Conservation (phyloP, 805 yeast species). For the Saturnispora saitoi region DNA sequence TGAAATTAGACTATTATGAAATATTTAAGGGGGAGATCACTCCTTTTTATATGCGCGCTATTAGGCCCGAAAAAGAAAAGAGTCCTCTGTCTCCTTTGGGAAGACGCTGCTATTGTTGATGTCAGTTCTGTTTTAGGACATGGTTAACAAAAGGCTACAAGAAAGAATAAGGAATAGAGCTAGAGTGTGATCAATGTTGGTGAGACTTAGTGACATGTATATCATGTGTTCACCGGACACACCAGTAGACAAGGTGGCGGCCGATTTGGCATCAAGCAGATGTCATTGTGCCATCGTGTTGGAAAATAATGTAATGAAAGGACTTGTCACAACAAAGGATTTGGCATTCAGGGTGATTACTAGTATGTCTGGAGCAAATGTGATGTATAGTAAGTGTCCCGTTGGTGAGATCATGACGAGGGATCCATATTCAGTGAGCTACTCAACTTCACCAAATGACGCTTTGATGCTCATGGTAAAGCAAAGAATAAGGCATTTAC, state of each 20-base stretch:
- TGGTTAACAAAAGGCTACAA: neutral
- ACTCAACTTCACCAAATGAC: conserved; percentile 32
- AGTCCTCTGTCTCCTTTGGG: conserved; percentile 3
- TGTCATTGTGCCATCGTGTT: conserved; percentile 36
- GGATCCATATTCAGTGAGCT: conserved; percentile 30
- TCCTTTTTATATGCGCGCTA: neutral
- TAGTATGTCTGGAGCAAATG: conserved; percentile 18
- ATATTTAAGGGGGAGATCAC: neutral
- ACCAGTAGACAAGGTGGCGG: conserved; percentile 28
- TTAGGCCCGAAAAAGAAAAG: neutral
- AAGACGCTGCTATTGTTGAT: conserved; percentile 10
- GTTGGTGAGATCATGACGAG: conserved; percentile 34
- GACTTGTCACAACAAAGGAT: conserved; percentile 39
- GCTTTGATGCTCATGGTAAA: conserved; percentile 36
- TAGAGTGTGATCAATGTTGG: conserved; percentile 5
- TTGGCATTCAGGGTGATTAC: conserved; percentile 35
- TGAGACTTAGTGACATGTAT: conserved; percentile 30
- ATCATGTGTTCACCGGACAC: conserved; percentile 29
- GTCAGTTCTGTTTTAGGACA: neutral
- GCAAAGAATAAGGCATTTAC: conserved; percentile 35
- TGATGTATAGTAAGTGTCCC: conserved; percentile 18
- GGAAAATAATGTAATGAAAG: conserved; percentile 21
- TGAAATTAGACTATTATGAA: neutral
- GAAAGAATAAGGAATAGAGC: neutral
- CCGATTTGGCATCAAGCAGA: conserved; percentile 31